Conservation (phyloP, 2,329 filamentous ascomycete genomes). For the Penicillium hesseltinei region DNA sequence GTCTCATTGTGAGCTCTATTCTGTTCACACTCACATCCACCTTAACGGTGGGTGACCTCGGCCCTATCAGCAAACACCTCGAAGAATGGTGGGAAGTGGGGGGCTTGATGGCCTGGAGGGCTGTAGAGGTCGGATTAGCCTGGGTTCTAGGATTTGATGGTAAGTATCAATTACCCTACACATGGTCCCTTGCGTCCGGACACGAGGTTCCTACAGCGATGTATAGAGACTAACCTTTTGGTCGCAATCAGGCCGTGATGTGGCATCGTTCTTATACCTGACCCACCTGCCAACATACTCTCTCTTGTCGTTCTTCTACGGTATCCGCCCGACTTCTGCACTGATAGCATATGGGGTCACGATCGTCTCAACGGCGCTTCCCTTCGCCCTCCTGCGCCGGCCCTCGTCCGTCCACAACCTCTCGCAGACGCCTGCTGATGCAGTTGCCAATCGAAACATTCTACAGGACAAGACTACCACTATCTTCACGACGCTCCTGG, state of each 20-base stretch:
- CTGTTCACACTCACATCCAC: slow-evolving; percentile 63
- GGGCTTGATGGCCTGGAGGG: slow-evolving; percentile 56
- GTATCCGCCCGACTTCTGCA: slow-evolving; percentile 61
- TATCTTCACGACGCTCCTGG: slow-evolving; percentile 64
- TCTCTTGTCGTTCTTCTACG: slow-evolving; percentile 76
- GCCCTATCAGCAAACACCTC: slow-evolving; percentile 62
- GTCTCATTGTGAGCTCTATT: slow-evolving; percentile 61
- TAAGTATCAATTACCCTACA: slow-evolving; percentile 23
- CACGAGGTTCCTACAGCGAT: not conserved
- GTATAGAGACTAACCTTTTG: slow-evolving; percentile 1
- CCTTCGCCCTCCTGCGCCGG: slow-evolving; percentile 72
- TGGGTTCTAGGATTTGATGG: slow-evolving; percentile 73
- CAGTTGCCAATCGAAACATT: slow-evolving; percentile 62
- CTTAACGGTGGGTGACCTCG: slow-evolving; percentile 64
- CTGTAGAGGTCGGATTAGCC: slow-evolving; percentile 64
- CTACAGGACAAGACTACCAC: slow-evolving; percentile 62
- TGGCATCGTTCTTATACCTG: slow-evolving; percentile 64
- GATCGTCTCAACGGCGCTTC: slow-evolving; percentile 65
- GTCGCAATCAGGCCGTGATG: slow-evolving; percentile 57
- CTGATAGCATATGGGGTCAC: slow-evolving; percentile 65
- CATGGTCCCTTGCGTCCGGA: not conserved
- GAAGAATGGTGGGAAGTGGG: slow-evolving; percentile 63
- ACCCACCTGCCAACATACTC: slow-evolving; percentile 74
- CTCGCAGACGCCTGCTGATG: slow-evolving; percentile 42
- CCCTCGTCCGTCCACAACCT: slow-evolving; percentile 63